These are phyloP conservation scores for Puccinia brachypodii DNA, from an alignment of 1,284 basidiomycete species.

Conservation along the genomic window DNA sequence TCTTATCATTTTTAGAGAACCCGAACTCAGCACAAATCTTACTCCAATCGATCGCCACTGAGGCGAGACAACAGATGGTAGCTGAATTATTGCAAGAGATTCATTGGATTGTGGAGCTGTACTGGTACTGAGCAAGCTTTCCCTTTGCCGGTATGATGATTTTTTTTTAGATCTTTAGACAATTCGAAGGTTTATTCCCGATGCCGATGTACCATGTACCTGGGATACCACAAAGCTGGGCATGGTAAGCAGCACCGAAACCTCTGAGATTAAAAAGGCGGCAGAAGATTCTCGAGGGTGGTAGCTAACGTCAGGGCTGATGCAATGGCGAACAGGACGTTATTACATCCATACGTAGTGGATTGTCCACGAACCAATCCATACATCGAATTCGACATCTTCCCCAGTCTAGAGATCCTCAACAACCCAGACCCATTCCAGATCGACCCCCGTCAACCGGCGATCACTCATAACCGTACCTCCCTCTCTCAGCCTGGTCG, in stretches of 20 bases:
- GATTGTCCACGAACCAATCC: conserved; percentile 66
- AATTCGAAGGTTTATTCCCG: conserved; percentile 67
- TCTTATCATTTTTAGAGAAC: conserved; percentile 67
- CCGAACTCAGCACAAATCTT: conserved; percentile 64
- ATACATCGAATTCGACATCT: conserved; percentile 62
- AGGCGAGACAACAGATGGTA: conserved; percentile 67
- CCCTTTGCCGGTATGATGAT: not conserved
- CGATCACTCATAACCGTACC: conserved; percentile 63
- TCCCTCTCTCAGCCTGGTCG: conserved; percentile 61
- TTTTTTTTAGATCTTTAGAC: conserved; percentile 61
- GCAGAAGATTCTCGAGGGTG: not conserved
- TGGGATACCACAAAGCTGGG: conserved; percentile 9
- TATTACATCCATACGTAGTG: conserved; percentile 65
- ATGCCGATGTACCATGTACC: conserved; percentile 59
- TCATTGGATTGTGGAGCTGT: not conserved
- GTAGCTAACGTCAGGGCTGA: not conserved
- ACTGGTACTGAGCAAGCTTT: not conserved
- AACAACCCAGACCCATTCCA: conserved; percentile 51
- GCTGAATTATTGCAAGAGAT: not conserved
- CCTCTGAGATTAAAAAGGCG: not conserved
- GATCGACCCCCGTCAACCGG: conserved; percentile 56
- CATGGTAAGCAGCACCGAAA: conserved; percentile 11
- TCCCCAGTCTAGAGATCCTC: conserved; percentile 64
- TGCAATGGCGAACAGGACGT: conserved; percentile 61
- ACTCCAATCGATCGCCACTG: conserved; percentile 66